Evolutionary conservation across 805 yeast genomes (phyloP), one percentile per base, ranked within the genome.

Genomic region (Maudiozyma pseudohumilis): DNA sequence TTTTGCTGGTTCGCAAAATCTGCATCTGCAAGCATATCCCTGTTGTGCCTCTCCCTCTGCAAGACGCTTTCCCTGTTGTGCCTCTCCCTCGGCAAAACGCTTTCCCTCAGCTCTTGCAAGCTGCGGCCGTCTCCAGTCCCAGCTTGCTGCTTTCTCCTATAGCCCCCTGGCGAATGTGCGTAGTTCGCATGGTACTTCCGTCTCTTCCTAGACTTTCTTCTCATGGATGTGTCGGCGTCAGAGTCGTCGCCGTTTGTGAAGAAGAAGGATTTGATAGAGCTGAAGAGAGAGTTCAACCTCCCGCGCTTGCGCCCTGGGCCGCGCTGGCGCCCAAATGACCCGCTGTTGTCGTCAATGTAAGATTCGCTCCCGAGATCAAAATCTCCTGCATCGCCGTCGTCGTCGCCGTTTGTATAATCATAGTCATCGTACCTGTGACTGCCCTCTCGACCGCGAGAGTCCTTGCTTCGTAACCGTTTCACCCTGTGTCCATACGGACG

Each of bases 51-150:
- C 24, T 52, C 56, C 26, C 50, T 51, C 25, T 42, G 38, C 6
- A 48, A 43, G 10, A 51, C 45, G 17, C 49, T 38, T 15, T 46
- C 45, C 20, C 34, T 40, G 35, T 48, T 51, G 29, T 48, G 40
- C 3, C 48, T 49, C 24, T 52, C 56, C 26, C 50, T 51, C 25
- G 41, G 38, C 6, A 48, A 43, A 10, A 51, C 45, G 17, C 49
- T 38, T 15, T 46, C 45, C 20, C 34, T 40, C 22, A 42, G 21
- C 20, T 27, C 16, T 12, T 22, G 25, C 19, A 16, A 27, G 12
- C 21, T 11, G 7, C 22, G 16, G 2, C 7, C 29, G 6, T 9
- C 25, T 9, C 34, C 16, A 3, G 30, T 30, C 6, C 25, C 11
- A 4, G 19, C 26, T 9, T 16, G n/a, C 11, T 9, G 18, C 18